Evolutionary conservation across 2,329 filamentous ascomycete genomes (phyloP).

Genomic region (Sporothrix sp.): DNA sequence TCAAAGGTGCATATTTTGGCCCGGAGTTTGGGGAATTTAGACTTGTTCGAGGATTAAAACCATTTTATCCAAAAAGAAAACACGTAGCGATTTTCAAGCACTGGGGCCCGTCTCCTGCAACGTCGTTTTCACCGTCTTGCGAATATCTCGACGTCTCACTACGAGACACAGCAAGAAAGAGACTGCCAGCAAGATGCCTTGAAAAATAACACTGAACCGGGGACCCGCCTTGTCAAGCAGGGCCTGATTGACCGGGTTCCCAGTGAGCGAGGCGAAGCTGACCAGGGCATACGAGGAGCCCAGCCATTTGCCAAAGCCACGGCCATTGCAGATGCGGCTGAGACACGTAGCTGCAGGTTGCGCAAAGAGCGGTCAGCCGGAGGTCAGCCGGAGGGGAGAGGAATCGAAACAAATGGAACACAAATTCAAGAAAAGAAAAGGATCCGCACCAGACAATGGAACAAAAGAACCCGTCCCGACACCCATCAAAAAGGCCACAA

Average conservation of each 20-base stretch:
- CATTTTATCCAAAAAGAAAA: background rate
- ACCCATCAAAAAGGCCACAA: conserved; percentile 22
- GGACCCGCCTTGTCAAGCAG: conserved; percentile 17
- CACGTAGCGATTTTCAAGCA: background rate
- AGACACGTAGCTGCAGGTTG: conserved; percentile 20
- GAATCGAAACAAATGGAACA: background rate
- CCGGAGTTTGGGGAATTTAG: no score
- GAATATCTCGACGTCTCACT: conserved; percentile 10
- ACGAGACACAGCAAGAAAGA: conserved; percentile 18
- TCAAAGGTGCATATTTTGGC: no score
- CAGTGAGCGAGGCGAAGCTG: conserved; percentile 21
- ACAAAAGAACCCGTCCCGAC: conserved; percentile 24
- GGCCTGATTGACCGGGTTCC: conserved; percentile 19
- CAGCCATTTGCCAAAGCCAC: conserved; percentile 23
- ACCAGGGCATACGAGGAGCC: conserved; percentile 23
- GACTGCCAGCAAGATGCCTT: conserved; percentile 19
- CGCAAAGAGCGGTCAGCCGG: background rate
- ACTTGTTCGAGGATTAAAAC: background rate
- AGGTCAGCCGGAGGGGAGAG: background rate
- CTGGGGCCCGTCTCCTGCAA: no score
- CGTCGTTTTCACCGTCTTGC: no score
- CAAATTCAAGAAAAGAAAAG: background rate
- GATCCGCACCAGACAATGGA: conserved; percentile 20
- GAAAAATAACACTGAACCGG: conserved; percentile 19
- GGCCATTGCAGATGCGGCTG: conserved; percentile 19